A percentile compares a stretch with the other conserved stretches of the same genome.
phyloP scores from a whole-genome alignment of 2,329 filamentous ascomycete genomes.

The Nemania bipapillata region DNA sequence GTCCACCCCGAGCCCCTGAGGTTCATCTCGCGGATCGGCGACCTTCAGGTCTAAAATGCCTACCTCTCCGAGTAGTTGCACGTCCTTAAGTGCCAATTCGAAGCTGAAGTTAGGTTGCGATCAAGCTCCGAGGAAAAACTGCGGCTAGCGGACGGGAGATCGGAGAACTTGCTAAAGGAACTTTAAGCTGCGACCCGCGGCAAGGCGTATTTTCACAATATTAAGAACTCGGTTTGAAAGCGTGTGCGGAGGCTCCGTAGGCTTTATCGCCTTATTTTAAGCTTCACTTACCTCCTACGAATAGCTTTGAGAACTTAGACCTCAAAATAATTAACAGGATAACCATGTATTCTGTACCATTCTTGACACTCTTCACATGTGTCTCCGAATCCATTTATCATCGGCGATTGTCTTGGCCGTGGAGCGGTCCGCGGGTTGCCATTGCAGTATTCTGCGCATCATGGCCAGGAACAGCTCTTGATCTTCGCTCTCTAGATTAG shows the following conservation, averaged over 20 bases:
- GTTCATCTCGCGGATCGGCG: constrained; percentile 17
- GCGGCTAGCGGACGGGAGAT: constrained; percentile 10
- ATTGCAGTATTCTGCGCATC: constrained; percentile 55
- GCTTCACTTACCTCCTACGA: constrained; percentile 17
- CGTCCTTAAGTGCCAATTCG: constrained; percentile 18
- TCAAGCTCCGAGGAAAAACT: neutral
- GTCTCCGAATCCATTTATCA: constrained; percentile 48
- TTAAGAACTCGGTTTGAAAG: constrained; percentile 2
- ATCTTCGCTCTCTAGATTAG: constrained; percentile 50
- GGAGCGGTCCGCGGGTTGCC: constrained; percentile 50
- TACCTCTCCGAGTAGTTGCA: constrained; percentile 18
- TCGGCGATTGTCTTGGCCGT: constrained; percentile 49
- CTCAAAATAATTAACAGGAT: constrained; percentile 19
- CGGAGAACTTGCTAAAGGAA: constrained; percentile 9
- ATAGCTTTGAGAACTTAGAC: constrained; percentile 14
- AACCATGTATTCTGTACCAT: constrained; percentile 15
- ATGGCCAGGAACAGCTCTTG: constrained; percentile 51
- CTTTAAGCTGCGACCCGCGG: constrained; percentile 6
- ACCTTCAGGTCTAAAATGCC: constrained; percentile 30
- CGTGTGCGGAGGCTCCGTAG: neutral
- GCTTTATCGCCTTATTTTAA: constrained; percentile 8
- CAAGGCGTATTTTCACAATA: constrained; percentile 21
- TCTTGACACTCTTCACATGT: constrained; percentile 21
- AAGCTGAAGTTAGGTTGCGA: constrained; percentile 22
- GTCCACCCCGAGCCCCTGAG: constrained; percentile 1